Conservation (phyloP, 495 filamentous ascomycete genomes). For the Darksidea phi region DNA sequence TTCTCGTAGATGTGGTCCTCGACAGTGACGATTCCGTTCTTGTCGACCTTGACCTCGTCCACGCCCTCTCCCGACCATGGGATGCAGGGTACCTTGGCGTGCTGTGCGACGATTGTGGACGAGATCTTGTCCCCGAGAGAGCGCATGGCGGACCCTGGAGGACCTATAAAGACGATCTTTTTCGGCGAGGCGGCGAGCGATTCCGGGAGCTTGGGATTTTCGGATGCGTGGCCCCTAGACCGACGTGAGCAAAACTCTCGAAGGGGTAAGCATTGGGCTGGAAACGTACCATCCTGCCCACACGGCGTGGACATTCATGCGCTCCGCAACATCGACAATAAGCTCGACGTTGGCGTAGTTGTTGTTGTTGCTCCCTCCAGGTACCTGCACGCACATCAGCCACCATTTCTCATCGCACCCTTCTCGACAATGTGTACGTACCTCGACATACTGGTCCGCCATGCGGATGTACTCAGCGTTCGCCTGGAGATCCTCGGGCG, state of each 20-base stretch:
- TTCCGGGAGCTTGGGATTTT: conserved; percentile 97
- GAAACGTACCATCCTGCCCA: conserved; percentile 91
- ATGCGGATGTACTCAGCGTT: conserved; percentile 99
- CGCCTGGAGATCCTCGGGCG: conserved; percentile 94
- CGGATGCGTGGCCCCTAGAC: conserved; percentile 90
- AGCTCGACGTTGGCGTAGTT: conserved; percentile 99
- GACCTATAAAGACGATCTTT: conserved; percentile 98
- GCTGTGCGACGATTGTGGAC: conserved; percentile 97
- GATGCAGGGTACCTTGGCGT: conserved; percentile 95
- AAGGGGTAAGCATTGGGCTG: not conserved
- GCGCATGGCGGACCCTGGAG: conserved; percentile 96
- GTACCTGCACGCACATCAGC: conserved; percentile 53
- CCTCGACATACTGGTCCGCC: conserved; percentile 99
- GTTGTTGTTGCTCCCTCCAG: conserved; percentile 99
- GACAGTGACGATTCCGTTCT: conserved; percentile 87
- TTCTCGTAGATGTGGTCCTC: conserved; percentile 80
- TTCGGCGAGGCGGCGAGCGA: conserved; percentile 91
- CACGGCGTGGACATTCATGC: conserved; percentile 95
- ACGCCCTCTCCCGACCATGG: conserved; percentile 97
- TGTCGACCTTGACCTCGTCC: conserved; percentile 71
- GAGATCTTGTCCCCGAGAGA: conserved; percentile 99
- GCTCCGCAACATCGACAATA: conserved; percentile 98
- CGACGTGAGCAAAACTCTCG: conserved; percentile 6
- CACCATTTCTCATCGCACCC: not conserved
- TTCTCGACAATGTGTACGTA: conserved; percentile 43